phyloP scores from a whole-genome alignment of 208 protist species.

The Leishmania braziliensis region DNA sequence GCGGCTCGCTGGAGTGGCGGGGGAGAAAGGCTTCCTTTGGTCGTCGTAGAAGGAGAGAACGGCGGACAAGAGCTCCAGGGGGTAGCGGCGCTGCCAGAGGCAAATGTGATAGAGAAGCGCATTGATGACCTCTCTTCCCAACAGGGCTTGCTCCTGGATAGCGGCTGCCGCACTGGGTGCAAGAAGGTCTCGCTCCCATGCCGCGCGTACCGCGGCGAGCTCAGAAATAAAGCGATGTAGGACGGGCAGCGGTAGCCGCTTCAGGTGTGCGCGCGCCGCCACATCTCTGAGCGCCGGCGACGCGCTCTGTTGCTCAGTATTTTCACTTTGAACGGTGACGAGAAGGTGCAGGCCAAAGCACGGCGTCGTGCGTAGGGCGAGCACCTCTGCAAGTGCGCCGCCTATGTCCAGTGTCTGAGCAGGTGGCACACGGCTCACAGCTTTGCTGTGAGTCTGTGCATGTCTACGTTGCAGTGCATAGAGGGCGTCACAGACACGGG shows the following conservation, averaged over 20 bases:
- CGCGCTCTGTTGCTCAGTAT: background rate
- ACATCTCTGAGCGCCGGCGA: background rate
- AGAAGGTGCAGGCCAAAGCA: slow-evolving; percentile 31
- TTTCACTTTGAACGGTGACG: slow-evolving; percentile 15
- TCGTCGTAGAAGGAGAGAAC: slow-evolving; percentile 43
- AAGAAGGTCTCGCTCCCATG: slow-evolving; percentile 30
- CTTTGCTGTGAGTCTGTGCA: background rate
- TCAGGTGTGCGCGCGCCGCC: slow-evolving; percentile 15
- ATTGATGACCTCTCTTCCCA: slow-evolving; percentile 22
- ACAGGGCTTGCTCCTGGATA: slow-evolving; percentile 3
- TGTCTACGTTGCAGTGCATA: background rate
- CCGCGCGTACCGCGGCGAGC: slow-evolving; percentile 13
- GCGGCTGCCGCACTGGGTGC: slow-evolving; percentile 8
- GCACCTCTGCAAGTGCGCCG: slow-evolving; percentile 9
- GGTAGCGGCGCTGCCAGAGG: slow-evolving; percentile 79
- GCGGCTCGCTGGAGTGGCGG: background rate
- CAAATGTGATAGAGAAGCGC: slow-evolving; percentile 57
- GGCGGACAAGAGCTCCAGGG: slow-evolving; percentile 44
- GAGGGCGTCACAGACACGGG: accelerated
- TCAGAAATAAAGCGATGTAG: slow-evolving; percentile 25
- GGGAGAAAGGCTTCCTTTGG: slow-evolving; percentile 17
- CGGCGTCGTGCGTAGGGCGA: slow-evolving; percentile 6
- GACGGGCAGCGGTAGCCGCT: slow-evolving; percentile 24
- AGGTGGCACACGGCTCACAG: background rate
- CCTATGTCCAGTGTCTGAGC: background rate